Evolutionary conservation across 306 rosid species (phyloP), one percentile per base, ranked within the genome.

Genomic region (Prinsepia uniflora): DNA sequence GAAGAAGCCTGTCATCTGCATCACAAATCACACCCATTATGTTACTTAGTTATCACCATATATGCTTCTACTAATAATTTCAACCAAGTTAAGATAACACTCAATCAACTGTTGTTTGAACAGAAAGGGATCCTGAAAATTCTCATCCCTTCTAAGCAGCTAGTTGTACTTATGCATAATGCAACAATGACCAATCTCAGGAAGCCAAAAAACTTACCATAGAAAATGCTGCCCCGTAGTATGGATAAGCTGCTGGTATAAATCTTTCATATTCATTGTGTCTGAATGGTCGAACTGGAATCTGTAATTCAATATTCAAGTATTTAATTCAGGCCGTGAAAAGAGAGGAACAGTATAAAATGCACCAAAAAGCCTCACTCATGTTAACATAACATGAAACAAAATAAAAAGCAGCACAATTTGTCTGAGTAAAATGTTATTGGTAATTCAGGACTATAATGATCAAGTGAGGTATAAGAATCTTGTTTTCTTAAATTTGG

Each of bases 211-310:
- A 45, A 58, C 77, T 65, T 86, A 94, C 97, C 98, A 91, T 94
- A 17, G 98, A 80, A 82, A 90, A 90, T 74, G 97, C 76, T 62
- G 96, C 88, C 79, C 96, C 98, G 63, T 89, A 94, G 61, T 94
- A 94, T 47, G 98, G 98, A 81, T 89, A 94, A 24, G 98, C 98
- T 44, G 98, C 84, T 12, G 96, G 94, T 72, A 94, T 89, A 63
- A 94, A 94, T 84, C 98, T 89, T 76, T 94, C 98, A 2, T 94
- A 94, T 85, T 94, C 98, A 47, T 94, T 83, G 89, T 94, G 98
- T 75, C 83, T 90, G 76, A 81, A 94, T 75, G 97, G 98, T 42
- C 95, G 97, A 56, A 94, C 98, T 58, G 98, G 98, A 72, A 94
- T 94, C 98, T 94, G 89, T 86, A 84, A 52, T 42, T 73, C 47